A percentile compares a stretch with the other conserved stretches of the same genome.
Conservation (phyloP, 768 basidiomycete species). For the Dioszegia hungarica region DNA sequence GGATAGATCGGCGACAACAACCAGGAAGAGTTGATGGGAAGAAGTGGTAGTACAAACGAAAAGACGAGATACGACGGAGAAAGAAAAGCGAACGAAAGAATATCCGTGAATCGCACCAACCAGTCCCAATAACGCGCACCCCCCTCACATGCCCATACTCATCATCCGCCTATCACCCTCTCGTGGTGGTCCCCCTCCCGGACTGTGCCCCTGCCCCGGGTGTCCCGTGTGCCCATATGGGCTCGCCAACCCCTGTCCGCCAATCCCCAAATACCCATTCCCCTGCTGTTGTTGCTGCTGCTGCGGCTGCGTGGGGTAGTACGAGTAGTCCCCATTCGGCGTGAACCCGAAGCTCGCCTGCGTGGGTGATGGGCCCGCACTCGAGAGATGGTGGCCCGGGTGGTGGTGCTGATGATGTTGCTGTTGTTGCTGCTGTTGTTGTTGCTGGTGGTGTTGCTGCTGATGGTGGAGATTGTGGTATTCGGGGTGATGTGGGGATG, state of each 20-base stretch:
- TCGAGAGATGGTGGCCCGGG: conserved; percentile 24
- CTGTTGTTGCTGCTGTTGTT: conserved; percentile 15
- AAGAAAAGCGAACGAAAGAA: no score
- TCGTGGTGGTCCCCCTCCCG: conserved; percentile 9
- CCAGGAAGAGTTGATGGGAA: no score
- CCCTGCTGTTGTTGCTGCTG: neutral
- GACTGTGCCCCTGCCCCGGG: conserved; percentile 21
- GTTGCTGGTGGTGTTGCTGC: conserved; percentile 6
- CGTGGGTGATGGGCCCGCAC: conserved; percentile 4
- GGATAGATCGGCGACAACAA: no score
- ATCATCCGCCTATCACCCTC: conserved; percentile 9
- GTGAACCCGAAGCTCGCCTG: conserved; percentile 13
- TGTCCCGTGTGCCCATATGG: conserved; percentile 25
- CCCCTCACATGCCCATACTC: conserved; percentile 10
- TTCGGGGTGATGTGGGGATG: conserved; percentile 15
- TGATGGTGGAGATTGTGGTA: conserved; percentile 5
- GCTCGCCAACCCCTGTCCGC: conserved; percentile 10
- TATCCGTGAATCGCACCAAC: no score
- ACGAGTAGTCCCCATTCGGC: conserved; percentile 14
- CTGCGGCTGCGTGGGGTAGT: conserved; percentile 17
- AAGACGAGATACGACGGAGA: no score
- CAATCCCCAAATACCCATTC: conserved; percentile 9
- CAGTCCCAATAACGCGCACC: no score
- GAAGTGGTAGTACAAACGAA: no score
- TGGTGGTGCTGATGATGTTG: conserved; percentile 11